Evolutionary conservation across 768 basidiomycete genomes (phyloP).

Genomic region (Tubosaeta sp.): DNA sequence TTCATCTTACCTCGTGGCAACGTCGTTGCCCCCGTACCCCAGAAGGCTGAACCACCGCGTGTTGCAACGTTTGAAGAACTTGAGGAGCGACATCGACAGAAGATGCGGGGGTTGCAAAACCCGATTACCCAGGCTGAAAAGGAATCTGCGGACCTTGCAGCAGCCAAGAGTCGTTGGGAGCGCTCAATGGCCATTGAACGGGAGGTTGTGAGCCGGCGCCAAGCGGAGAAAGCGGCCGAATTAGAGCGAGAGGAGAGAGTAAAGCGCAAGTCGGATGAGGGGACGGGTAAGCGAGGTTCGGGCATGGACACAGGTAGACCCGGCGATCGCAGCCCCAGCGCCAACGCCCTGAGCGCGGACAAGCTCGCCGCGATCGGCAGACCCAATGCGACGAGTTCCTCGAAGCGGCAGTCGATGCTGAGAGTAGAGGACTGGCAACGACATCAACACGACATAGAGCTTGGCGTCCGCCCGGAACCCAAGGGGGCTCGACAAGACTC

Average conservation of each 20-base stretch:
- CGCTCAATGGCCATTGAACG: constrained; percentile 68
- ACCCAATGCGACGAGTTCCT: constrained; percentile 32
- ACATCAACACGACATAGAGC: constrained; percentile 52
- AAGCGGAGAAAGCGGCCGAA: constrained; percentile 61
- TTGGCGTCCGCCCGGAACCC: constrained; percentile 27
- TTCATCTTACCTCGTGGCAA: constrained; percentile 45
- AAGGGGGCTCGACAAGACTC: constrained; percentile 23
- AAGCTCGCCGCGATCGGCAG: constrained; percentile 45
- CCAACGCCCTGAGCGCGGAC: constrained; percentile 48
- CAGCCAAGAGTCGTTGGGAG: constrained; percentile 83
- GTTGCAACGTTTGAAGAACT: constrained; percentile 85
- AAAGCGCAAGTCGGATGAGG: constrained; percentile 43
- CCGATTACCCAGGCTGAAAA: constrained; percentile 79
- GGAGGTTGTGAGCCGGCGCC: constrained; percentile 65
- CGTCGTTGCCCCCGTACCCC: constrained; percentile 40
- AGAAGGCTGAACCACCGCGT: constrained; percentile 46
- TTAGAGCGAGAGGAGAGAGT: constrained; percentile 47
- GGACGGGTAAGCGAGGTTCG: constrained; percentile 34
- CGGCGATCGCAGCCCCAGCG: constrained; percentile 34
- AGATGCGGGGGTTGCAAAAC: constrained; percentile 76
- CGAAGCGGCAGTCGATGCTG: constrained; percentile 66
- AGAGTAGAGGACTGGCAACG: constrained; percentile 87
- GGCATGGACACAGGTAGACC: constrained; percentile 31
- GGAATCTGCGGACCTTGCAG: constrained; percentile 69
- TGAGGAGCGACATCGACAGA: constrained; percentile 79